Evolutionary conservation across 208 protist species (phyloP).

Genomic region (Naegleria gruberi): DNA sequence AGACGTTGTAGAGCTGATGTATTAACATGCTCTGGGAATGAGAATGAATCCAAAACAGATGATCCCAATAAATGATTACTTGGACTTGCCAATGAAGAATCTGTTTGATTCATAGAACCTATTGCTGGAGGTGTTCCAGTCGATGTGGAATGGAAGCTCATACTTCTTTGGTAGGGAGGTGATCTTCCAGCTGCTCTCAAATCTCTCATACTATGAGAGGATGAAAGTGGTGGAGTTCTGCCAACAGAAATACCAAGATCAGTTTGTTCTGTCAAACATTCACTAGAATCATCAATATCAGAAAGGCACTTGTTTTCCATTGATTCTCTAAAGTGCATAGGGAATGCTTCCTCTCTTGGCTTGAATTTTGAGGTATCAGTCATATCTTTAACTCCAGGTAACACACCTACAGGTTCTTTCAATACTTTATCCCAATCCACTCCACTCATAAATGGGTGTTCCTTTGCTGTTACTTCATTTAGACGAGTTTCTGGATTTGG

Average conservation of each 20-base stretch:
- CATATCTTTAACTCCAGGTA: background rate
- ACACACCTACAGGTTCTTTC: background rate
- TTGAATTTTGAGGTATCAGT: background rate
- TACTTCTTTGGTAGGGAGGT: background rate
- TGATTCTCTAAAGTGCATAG: background rate
- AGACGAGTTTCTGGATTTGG: background rate
- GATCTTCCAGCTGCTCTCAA: background rate
- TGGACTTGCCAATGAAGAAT: background rate
- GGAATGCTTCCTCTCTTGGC: background rate
- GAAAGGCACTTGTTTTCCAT: background rate
- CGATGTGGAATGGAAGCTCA: background rate
- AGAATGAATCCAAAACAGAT: background rate
- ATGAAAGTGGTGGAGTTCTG: background rate
- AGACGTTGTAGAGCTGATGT: background rate
- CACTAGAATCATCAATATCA: background rate
- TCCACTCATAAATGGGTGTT: background rate
- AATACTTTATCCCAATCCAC: slow-evolving; percentile 4
- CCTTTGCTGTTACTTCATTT: background rate
- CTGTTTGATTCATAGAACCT: background rate
- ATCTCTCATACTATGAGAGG: background rate
- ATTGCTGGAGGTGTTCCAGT: background rate
- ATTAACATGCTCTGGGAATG: background rate
- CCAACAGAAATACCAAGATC: background rate
- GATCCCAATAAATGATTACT: background rate
- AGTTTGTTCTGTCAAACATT: background rate